Base-by-base conservation (phyloP, 495 filamentous ascomycete species). In the Aspergillus heteromorphus region DNA sequence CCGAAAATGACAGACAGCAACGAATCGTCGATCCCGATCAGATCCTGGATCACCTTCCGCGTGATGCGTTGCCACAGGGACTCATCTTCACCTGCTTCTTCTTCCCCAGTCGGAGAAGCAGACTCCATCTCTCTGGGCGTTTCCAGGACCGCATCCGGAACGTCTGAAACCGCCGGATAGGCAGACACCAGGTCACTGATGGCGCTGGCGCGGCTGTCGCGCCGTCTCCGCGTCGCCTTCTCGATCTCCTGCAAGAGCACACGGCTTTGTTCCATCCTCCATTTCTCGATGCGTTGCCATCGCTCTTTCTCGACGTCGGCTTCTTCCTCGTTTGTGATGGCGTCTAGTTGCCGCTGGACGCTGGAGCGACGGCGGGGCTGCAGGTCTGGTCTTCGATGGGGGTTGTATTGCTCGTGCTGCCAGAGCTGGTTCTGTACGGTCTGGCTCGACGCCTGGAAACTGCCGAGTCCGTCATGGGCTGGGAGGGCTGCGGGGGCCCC, bases 11-110 rank as follows among this genome's bases (percentile, higher is more conserved):
- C 82, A 2, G 86, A 87, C 6, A 97, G 81, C 27, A 92, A 71
- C 31, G 80, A 78, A 55, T 96, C 91, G 57, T 97, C 91, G 48
- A 97, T 89, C 2, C 95, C 91, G 65, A 98, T 86, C 40, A 98
- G 70, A 66, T 96, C 91, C 19, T 82, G 81, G 43, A 98, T 91
- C 16, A 97, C 86, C 61, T 86, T 86, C 48, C 89, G 82, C 4
- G 92, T 95, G 41, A 97, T 83, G 3, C 85, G 80, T 49, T 82
- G 83, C 90, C 87, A 92, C 53, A 95, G 79, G 0, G 86, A 83
- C 58, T 89, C 86, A 23, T 78, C 73, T 18, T 60, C 56, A 2
- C 40, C 62, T n/a, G n/a, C n/a, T 10, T 61, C 56, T 18, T 55
- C 34, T n/a, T 61, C 51, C 21, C 56, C 47, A 1, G 48, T 30